These are phyloP conservation scores for Citrus hindsii DNA, from an alignment of 345 rosid species.

Conservation along the genomic window DNA sequence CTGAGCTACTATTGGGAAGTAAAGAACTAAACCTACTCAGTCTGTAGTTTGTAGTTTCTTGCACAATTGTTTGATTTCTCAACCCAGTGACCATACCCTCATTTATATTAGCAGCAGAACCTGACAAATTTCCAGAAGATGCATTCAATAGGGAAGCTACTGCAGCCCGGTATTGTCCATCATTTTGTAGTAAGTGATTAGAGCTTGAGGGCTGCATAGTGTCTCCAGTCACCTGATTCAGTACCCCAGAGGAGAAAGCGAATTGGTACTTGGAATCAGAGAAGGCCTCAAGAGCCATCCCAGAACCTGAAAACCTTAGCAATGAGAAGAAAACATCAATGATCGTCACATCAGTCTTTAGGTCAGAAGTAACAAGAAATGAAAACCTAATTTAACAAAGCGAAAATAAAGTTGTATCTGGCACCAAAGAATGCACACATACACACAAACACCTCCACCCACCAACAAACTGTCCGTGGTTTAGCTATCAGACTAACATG, in stretches of 20 bases:
- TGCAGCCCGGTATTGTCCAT: not conserved
- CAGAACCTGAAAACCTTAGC: not conserved
- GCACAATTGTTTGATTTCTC: not conserved
- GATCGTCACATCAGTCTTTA: not conserved
- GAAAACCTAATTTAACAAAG: not conserved
- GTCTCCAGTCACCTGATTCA: not conserved
- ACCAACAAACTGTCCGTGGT: not conserved
- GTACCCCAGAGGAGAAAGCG: not conserved
- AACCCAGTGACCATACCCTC: not conserved
- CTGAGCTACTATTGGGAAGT: not conserved
- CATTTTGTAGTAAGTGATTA: not conserved
- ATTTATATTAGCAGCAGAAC: not conserved
- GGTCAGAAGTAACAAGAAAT: not conserved
- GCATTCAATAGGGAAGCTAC: constrained; percentile 1
- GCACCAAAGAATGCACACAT: not conserved
- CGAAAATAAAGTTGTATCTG: not conserved
- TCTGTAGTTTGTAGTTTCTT: not conserved
- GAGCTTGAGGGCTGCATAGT: not conserved
- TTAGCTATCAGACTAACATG: not conserved
- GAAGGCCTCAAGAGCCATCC: constrained; percentile 13
- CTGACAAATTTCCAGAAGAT: constrained; percentile 6
- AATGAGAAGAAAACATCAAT: not conserved
- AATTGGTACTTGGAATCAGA: constrained; percentile 11
- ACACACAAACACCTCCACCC: no score
- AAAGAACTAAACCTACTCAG: not conserved